These are phyloP conservation scores for Sideroxylon spinosum DNA, from an alignment of 179 eudicot species.

Conservation along the genomic window DNA sequence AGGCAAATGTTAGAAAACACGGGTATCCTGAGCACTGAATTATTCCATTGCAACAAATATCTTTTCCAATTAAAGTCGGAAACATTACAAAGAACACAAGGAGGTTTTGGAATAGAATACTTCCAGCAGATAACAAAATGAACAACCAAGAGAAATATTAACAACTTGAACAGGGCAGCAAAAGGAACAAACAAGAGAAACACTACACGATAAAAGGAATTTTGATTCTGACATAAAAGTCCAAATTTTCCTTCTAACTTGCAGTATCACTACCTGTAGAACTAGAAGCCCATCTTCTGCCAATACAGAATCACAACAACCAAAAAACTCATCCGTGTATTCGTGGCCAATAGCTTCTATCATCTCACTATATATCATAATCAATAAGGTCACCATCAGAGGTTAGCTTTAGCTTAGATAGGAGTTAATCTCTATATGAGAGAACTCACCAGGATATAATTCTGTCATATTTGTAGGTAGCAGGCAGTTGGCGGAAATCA, in stretches of 20 bases:
- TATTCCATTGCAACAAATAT: too few species aligned
- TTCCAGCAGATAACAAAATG: neutral
- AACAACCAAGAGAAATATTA: neutral
- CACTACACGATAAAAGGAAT: neutral
- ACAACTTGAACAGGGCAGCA: neutral
- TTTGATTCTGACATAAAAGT: neutral
- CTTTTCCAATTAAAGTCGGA: too few species aligned
- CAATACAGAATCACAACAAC: slow-evolving; percentile 58
- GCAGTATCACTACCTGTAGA: slow-evolving; percentile 58
- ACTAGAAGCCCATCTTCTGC: slow-evolving; percentile 73
- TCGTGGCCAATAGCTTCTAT: slow-evolving; percentile 92
- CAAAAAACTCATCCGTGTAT: slow-evolving; percentile 68
- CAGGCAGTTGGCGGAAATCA: slow-evolving; percentile 73
- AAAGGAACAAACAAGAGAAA: slow-evolving; percentile 2
- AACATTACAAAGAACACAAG: neutral
- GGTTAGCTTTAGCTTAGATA: neutral
- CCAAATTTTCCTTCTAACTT: neutral
- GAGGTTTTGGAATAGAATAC: neutral
- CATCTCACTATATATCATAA: slow-evolving; percentile 64
- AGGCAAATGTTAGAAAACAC: too few species aligned
- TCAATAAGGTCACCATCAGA: neutral
- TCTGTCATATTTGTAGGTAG: slow-evolving; percentile 59
- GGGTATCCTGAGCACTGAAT: too few species aligned
- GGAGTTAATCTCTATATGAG: neutral
- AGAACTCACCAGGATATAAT: slow-evolving; percentile 81